Conservation (phyloP, 768 basidiomycete species). For the Leccinum boreale region DNA sequence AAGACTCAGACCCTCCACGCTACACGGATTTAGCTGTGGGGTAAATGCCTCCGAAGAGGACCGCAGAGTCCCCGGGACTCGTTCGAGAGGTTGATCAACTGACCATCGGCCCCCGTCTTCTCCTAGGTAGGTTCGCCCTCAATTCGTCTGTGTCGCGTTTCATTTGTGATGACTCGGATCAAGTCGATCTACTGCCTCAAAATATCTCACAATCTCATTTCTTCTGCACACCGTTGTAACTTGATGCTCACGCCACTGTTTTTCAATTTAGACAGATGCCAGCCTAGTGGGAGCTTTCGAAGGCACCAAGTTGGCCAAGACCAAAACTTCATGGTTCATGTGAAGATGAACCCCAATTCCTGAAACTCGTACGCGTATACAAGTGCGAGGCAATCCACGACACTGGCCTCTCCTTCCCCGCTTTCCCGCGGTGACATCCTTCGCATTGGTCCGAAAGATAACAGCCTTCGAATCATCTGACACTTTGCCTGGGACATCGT, state of each 20-base stretch:
- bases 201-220: too few relatives aligned
- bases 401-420: neutral
- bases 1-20: neutral
- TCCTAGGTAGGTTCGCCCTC: neutral
- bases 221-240: neutral
- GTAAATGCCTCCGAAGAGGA: neutral
- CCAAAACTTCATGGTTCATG: neutral
- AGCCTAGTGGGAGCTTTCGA: neutral
- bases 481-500: neutral
- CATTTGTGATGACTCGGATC: neutral
- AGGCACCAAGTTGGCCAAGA: neutral
- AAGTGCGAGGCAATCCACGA: neutral
- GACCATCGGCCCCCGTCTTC: neutral
- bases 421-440: neutral
- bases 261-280: neutral
- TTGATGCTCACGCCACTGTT: neutral
- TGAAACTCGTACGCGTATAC: neutral
- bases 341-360: neutral
- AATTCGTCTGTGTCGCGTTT: neutral
- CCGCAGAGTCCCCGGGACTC: neutral
- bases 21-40: constrained; percentile 3
- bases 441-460: constrained; percentile 2
- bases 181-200: neutral
- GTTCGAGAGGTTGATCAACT: neutral
- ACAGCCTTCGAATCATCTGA: constrained; percentile 15